Evolutionary conservation across 129 eudicot species (phyloP).

Genomic region (Mikania micrantha): DNA sequence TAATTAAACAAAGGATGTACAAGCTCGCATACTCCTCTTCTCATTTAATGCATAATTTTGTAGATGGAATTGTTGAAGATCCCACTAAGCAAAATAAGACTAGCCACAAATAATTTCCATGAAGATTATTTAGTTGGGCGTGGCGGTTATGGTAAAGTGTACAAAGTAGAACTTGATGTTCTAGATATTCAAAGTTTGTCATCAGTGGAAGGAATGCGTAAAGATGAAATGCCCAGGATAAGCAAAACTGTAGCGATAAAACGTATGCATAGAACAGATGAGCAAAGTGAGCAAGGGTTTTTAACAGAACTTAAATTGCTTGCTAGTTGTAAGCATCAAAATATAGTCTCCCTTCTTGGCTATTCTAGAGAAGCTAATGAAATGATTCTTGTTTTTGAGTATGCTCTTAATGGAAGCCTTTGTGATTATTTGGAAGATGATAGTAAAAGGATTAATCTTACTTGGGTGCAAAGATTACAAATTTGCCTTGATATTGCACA

Average conservation of each 20-base stretch:
- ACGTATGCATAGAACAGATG: neutral
- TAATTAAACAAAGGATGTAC: neutral
- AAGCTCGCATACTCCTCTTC: neutral
- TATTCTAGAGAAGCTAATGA: neutral
- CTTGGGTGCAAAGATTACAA: slow-evolving; percentile 1
- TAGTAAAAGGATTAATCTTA: neutral
- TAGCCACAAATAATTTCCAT: neutral
- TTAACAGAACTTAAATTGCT: neutral
- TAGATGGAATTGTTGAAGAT: neutral
- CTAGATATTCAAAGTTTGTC: neutral
- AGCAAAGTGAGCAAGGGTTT: neutral
- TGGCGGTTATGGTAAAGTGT: neutral
- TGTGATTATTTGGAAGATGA: neutral
- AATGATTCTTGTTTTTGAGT: neutral
- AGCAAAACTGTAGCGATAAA: neutral
- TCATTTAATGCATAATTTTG: neutral
- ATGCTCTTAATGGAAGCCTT: neutral
- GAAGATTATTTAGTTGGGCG: neutral
- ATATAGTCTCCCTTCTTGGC: neutral
- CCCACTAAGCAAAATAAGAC: neutral
- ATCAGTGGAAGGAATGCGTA: neutral
- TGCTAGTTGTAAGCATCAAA: neutral
- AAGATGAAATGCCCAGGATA: neutral
- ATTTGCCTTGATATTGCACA: slow-evolving; percentile 5
- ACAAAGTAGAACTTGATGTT: neutral